Conservation (phyloP, 352 stramenopile species). For the Phytophthora rubi region DNA sequence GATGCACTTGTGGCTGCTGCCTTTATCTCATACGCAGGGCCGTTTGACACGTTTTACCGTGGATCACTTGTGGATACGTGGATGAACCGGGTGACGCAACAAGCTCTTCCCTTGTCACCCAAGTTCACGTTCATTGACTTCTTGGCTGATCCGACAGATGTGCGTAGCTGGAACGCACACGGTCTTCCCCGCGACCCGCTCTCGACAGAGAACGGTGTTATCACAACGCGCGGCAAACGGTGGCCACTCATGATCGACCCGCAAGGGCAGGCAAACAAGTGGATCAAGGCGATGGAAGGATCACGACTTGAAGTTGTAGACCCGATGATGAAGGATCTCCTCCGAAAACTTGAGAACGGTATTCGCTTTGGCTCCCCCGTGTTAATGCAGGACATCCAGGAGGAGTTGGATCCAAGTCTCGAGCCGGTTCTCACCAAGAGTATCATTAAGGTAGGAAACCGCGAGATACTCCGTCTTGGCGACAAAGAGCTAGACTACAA, state of each 20-base stretch:
- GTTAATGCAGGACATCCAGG: slow-evolving; percentile 95
- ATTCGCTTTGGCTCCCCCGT: slow-evolving; percentile 94
- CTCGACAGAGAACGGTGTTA: slow-evolving; percentile 96
- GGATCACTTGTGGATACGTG: slow-evolving; percentile 87
- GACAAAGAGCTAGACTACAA: slow-evolving; percentile 97
- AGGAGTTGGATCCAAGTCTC: slow-evolving; percentile 95
- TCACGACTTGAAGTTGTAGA: slow-evolving; percentile 91
- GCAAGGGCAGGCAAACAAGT: slow-evolving; percentile 96
- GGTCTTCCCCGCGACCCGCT: slow-evolving; percentile 93
- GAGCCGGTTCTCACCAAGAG: slow-evolving; percentile 95
- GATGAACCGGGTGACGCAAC: slow-evolving; percentile 87
- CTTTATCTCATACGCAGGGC: slow-evolving; percentile 96
- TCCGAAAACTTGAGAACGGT: slow-evolving; percentile 94
- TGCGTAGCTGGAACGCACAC: slow-evolving; percentile 95
- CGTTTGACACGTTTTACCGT: slow-evolving; percentile 94
- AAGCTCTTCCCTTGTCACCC: slow-evolving; percentile 83
- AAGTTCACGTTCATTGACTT: slow-evolving; percentile 94
- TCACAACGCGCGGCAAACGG: slow-evolving; percentile 92
- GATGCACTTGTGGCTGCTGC: slow-evolving; percentile 93
- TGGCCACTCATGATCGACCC: slow-evolving; percentile 99
- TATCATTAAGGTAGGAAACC: slow-evolving; percentile 94
- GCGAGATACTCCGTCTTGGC: slow-evolving; percentile 93
- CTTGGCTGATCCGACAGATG: slow-evolving; percentile 93
- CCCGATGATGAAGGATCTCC: slow-evolving; percentile 95
- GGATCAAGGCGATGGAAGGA: slow-evolving; percentile 96